Evolutionary conservation across 176 grass and related monocot species (phyloP).

Genomic region (Rhipidocladum racemiflorum): DNA sequence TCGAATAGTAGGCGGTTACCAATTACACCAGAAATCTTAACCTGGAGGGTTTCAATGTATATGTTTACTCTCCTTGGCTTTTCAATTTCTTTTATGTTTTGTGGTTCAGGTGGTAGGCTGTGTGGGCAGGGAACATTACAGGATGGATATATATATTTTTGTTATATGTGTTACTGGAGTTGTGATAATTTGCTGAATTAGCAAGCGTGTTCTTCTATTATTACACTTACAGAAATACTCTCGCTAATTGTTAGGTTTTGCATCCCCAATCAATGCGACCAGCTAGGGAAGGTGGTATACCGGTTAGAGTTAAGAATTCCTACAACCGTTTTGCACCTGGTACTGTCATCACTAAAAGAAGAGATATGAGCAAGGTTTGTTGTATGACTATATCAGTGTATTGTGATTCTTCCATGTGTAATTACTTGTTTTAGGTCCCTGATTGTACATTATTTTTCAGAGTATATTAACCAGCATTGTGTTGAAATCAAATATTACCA

Average conservation of each 20-base stretch:
- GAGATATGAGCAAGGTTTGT: constrained; percentile 92
- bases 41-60: background rate
- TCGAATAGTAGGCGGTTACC: background rate
- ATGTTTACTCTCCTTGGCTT: background rate
- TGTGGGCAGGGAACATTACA: background rate
- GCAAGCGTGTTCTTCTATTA: background rate
- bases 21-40: background rate
- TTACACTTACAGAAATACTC: background rate
- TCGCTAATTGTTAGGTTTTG: constrained; percentile 57
- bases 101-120: background rate
- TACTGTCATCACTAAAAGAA: constrained; percentile 86
- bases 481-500: constrained; percentile 95
- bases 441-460: constrained; percentile 43
- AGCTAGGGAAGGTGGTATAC: constrained; percentile 82
- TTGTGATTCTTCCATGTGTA: constrained; percentile 13
- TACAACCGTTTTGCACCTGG: constrained; percentile 90
- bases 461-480: constrained; percentile 91
- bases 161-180: background rate
- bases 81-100: background rate
- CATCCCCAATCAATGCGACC: constrained; percentile 98
- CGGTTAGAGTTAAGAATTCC: constrained; percentile 94
- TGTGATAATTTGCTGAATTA: background rate
- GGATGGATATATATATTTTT: background rate
- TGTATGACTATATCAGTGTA: background rate
- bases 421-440: constrained; percentile 3